These are phyloP conservation scores for Cyclotella cryptica DNA, from an alignment of 108 stramenopile species.

Conservation along the genomic window DNA sequence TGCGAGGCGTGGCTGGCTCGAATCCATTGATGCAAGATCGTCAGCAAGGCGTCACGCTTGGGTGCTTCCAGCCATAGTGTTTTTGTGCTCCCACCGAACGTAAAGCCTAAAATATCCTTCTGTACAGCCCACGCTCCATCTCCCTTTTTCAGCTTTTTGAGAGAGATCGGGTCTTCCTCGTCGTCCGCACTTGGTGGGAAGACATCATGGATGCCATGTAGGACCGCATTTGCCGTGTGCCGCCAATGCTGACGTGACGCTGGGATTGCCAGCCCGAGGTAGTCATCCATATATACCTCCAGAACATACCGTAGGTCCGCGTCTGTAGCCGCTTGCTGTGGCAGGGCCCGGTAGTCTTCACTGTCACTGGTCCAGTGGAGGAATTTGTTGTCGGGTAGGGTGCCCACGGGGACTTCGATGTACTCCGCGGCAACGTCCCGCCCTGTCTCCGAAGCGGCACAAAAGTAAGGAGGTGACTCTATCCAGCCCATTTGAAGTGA, in stretches of 20 bases:
- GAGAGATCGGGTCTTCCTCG: slow-evolving; percentile 34
- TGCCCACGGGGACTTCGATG: neutral
- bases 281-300: slow-evolving; percentile 41
- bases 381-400: slow-evolving; percentile 1
- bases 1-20: neutral
- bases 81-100: neutral
- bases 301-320: neutral
- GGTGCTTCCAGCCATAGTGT: neutral
- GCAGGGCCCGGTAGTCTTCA: neutral
- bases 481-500: slow-evolving; percentile 17
- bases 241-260: neutral
- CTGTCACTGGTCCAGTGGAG: neutral
- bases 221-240: neutral
- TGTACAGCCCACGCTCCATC: neutral
- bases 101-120: neutral
- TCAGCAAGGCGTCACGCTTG: neutral
- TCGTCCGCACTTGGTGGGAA: neutral
- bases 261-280: neutral
- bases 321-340: no score
- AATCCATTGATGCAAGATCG: neutral
- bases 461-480: slow-evolving; percentile 6
- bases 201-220: slow-evolving; percentile 24
- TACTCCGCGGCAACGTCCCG: slow-evolving; percentile 23
- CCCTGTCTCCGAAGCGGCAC: slow-evolving; percentile 20
- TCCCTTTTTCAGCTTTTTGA: slow-evolving; percentile 9